Evolutionary conservation across 805 yeast genomes (phyloP).

Genomic region (Danielia reshetovae): DNA sequence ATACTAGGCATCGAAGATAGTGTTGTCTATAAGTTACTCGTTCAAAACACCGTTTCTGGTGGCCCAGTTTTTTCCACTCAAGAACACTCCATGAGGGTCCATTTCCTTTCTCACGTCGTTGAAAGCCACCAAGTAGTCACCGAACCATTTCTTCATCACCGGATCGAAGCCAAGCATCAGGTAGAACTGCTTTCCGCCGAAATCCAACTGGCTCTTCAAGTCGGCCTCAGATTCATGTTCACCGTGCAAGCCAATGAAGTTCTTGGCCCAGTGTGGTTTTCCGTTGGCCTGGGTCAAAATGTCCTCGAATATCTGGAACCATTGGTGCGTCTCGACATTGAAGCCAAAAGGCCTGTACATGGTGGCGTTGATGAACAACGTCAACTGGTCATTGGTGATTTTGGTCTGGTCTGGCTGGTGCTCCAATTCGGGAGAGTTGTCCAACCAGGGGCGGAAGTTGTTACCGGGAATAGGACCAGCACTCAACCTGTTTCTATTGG

Average conservation of each 20-base stretch:
- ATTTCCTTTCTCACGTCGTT: slow-evolving; percentile 58
- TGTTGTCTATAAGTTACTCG: slow-evolving; percentile 9
- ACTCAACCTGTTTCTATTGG: slow-evolving; percentile 47
- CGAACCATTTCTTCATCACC: slow-evolving; percentile 74
- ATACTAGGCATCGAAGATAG: too few relatives aligned
- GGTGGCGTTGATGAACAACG: slow-evolving; percentile 87
- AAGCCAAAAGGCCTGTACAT: slow-evolving; percentile 91
- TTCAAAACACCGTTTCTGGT: slow-evolving; percentile 68
- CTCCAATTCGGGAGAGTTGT: slow-evolving; percentile 58
- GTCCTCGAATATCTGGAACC: slow-evolving; percentile 83
- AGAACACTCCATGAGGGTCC: slow-evolving; percentile 81
- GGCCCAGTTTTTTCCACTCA: slow-evolving; percentile 79
- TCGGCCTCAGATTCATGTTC: slow-evolving; percentile 34
- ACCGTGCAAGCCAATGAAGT: slow-evolving; percentile 62
- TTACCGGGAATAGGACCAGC: slow-evolving; percentile 87
- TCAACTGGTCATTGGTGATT: slow-evolving; percentile 69
- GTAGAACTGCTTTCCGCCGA: slow-evolving; percentile 48
- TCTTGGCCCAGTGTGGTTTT: slow-evolving; percentile 98
- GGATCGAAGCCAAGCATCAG: slow-evolving; percentile 78
- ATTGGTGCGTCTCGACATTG: slow-evolving; percentile 66
- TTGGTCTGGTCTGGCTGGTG: slow-evolving; percentile 43
- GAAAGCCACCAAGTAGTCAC: slow-evolving; percentile 59
- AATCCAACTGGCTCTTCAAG: slow-evolving; percentile 35
- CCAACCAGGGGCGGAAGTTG: slow-evolving; percentile 73
- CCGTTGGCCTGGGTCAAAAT: slow-evolving; percentile 78